Conservation (phyloP, 352 stramenopile genomes). For the Pythium sp. region DNA sequence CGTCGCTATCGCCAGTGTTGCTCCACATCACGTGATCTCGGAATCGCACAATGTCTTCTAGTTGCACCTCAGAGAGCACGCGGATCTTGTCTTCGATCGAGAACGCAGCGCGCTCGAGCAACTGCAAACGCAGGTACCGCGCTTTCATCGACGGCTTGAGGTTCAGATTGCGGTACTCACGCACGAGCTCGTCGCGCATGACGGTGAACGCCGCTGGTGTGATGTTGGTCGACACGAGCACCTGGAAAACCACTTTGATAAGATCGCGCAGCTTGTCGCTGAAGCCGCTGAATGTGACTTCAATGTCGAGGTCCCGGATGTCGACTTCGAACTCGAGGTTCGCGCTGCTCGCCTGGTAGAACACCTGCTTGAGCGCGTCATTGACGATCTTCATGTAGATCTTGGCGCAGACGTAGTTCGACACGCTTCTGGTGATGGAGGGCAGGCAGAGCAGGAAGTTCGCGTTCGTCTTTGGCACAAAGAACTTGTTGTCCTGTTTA, state of each 20-base stretch:
- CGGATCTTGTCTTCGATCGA: constrained; percentile 55
- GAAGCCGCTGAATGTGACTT: constrained; percentile 66
- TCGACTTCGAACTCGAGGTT: constrained; percentile 52
- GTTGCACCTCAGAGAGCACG: constrained; percentile 30
- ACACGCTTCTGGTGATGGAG: constrained; percentile 35
- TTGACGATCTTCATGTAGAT: constrained; percentile 67
- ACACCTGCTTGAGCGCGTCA: constrained; percentile 59
- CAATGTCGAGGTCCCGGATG: constrained; percentile 65
- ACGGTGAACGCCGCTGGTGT: constrained; percentile 39
- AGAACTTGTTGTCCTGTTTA: constrained; percentile 64
- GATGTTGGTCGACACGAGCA: constrained; percentile 37
- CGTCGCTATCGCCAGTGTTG: background rate
- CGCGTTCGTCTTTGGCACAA: constrained; percentile 64
- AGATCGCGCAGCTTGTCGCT: constrained; percentile 66
- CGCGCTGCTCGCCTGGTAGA: constrained; percentile 63
- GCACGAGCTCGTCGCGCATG: constrained; percentile 52
- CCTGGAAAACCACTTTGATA: constrained; percentile 39
- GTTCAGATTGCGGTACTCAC: constrained; percentile 67
- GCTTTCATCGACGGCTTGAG: constrained; percentile 66
- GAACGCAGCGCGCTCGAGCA: constrained; percentile 62
- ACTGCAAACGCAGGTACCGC: constrained; percentile 61
- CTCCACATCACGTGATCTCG: constrained; percentile 22
- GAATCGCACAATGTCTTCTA: constrained; percentile 33
- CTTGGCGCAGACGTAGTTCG: constrained; percentile 53
- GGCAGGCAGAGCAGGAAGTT: constrained; percentile 64